Conservation (phyloP, 371 early-diverging fungal genomes). For the Mortierella sp. region DNA sequence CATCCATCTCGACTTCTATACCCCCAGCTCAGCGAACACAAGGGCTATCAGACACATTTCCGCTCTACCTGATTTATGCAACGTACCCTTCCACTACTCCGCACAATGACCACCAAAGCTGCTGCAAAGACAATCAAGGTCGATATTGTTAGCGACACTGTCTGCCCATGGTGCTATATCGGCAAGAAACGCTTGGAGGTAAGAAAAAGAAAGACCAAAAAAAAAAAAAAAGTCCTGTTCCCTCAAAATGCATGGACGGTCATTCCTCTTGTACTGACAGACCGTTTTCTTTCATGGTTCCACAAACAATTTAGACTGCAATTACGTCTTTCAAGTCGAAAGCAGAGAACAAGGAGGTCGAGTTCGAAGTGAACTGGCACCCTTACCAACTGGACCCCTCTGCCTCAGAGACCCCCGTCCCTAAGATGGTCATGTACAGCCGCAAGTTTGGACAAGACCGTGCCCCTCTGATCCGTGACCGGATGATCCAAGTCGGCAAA, state of each 20-base stretch:
- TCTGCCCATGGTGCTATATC: slow-evolving; percentile 78
- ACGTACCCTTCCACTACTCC: slow-evolving; percentile 27
- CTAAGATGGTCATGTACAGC: slow-evolving; percentile 62
- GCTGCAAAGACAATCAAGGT: slow-evolving; percentile 55
- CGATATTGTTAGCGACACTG: slow-evolving; percentile 64
- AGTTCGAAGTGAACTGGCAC: slow-evolving; percentile 65
- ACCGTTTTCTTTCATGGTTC: background rate
- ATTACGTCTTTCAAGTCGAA: slow-evolving; percentile 57
- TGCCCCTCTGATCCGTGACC: slow-evolving; percentile 57
- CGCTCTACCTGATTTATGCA: slow-evolving; percentile 27
- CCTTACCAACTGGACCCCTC: slow-evolving; percentile 73
- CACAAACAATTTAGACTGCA: slow-evolving; percentile 57
- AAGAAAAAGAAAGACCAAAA: background rate
- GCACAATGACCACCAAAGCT: slow-evolving; percentile 38
- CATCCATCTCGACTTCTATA: background rate
- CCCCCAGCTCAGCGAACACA: too few relatives aligned
- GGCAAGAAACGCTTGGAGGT: slow-evolving; percentile 74
- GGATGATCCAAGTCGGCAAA: slow-evolving; percentile 64
- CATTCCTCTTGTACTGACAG: too few relatives aligned
- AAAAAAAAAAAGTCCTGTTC: too few relatives aligned
- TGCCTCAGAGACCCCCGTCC: slow-evolving; percentile 35
- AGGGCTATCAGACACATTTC: background rate
- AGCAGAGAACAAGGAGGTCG: slow-evolving; percentile 59
- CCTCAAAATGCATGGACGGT: too few relatives aligned
- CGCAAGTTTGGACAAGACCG: slow-evolving; percentile 70